Evolutionary conservation across 768 basidiomycete genomes (phyloP).

Genomic region (Tephrocybe rancida): DNA sequence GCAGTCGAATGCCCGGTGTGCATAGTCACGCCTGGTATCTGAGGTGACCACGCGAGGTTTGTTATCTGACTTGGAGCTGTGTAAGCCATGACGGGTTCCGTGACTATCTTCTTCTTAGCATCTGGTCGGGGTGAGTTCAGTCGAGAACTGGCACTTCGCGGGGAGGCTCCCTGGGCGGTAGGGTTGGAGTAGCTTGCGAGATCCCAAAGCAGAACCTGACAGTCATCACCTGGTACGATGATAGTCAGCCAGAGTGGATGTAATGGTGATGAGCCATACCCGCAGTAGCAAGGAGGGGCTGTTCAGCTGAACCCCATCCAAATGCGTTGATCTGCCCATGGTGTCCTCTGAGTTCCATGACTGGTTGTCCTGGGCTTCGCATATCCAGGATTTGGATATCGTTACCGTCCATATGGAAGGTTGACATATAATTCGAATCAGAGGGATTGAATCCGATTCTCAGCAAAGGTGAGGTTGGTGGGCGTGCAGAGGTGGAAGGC

Average conservation of each 20-base stretch:
- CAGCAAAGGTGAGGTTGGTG: slow-evolving; percentile 78
- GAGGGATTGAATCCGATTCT: slow-evolving; percentile 91
- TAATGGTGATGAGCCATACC: slow-evolving; percentile 49
- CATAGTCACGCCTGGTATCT: slow-evolving; percentile 76
- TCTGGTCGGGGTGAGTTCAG: slow-evolving; percentile 83
- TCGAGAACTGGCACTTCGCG: slow-evolving; percentile 70
- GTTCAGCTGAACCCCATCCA: slow-evolving; percentile 87
- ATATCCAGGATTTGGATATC: slow-evolving; percentile 96
- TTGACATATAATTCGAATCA: slow-evolving; percentile 94
- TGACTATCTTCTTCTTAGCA: slow-evolving; percentile 71
- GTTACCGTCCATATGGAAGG: slow-evolving; percentile 91
- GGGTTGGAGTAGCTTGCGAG: slow-evolving; percentile 54
- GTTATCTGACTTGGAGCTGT: slow-evolving; percentile 78
- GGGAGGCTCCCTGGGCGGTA: slow-evolving; percentile 65
- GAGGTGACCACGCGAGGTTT: slow-evolving; percentile 88
- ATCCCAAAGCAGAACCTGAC: slow-evolving; percentile 94
- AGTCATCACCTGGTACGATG: slow-evolving; percentile 80
- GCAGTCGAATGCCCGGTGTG: slow-evolving; percentile 72
- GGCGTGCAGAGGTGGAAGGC: slow-evolving; percentile 62
- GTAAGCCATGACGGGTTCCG: slow-evolving; percentile 85
- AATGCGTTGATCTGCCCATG: slow-evolving; percentile 82
- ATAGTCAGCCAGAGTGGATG: slow-evolving; percentile 5
- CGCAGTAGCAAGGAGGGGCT: slow-evolving; percentile 84
- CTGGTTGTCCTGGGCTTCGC: slow-evolving; percentile 94
- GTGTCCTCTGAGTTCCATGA: slow-evolving; percentile 89